phyloP scores from a whole-genome alignment of 2,329 filamentous ascomycete genomes.

The Cyclaneusma minus region DNA sequence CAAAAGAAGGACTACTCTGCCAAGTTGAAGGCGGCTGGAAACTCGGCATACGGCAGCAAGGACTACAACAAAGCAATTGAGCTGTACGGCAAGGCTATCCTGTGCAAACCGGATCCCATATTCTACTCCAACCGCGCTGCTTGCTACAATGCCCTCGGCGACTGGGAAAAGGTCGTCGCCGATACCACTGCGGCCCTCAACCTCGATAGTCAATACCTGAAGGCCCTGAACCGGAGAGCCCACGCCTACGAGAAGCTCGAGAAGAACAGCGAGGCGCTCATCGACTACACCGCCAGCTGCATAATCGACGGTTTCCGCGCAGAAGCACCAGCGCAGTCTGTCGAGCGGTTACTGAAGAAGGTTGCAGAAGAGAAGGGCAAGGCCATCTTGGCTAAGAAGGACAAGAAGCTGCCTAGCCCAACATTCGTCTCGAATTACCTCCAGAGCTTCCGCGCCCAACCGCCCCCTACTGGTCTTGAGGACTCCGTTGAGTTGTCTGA shows the following conservation, averaged over 20 bases:
- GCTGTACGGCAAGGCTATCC: slow-evolving; percentile 86
- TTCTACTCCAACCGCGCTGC: slow-evolving; percentile 98
- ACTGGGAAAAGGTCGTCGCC: slow-evolving; percentile 94
- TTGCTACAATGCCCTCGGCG: slow-evolving; percentile 82
- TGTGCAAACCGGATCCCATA: slow-evolving; percentile 94
- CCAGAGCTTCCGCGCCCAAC: slow-evolving; percentile 84
- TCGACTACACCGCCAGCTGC: slow-evolving; percentile 97
- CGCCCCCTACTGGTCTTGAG: slow-evolving; percentile 66
- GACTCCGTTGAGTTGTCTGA: slow-evolving; percentile 65
- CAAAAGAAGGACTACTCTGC: slow-evolving; percentile 76
- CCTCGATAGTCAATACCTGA: slow-evolving; percentile 91
- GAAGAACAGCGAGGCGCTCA: slow-evolving; percentile 81
- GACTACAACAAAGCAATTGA: slow-evolving; percentile 89
- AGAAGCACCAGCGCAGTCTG: slow-evolving; percentile 71
- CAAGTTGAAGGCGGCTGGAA: slow-evolving; percentile 88
- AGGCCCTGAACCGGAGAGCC: slow-evolving; percentile 89
- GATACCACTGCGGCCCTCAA: slow-evolving; percentile 90
- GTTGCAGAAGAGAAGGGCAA: slow-evolving; percentile 91
- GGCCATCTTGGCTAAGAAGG: slow-evolving; percentile 65
- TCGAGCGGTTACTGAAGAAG: slow-evolving; percentile 90
- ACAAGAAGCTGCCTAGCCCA: slow-evolving; percentile 78
- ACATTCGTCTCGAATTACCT: slow-evolving; percentile 98
- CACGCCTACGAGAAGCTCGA: slow-evolving; percentile 92
- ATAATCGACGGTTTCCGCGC: slow-evolving; percentile 98
- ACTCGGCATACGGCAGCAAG: slow-evolving; percentile 90